phyloP scores from a whole-genome alignment of 78 protist genomes.

The Dictyostelium firmibasis region DNA sequence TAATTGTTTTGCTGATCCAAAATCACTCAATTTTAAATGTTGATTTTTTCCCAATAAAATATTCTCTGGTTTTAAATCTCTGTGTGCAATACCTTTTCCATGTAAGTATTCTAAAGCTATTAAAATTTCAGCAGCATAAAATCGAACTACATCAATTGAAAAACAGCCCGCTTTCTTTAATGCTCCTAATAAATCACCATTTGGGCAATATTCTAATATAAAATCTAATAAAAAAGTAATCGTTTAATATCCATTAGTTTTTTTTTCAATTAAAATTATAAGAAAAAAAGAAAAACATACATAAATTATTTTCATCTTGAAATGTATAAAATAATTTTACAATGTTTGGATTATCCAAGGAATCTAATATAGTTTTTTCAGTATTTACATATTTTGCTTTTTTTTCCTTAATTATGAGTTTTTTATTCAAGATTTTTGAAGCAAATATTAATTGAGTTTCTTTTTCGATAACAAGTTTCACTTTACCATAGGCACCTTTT shows the following conservation, averaged over 20 bases:
- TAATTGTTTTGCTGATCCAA: slow-evolving; percentile 79
- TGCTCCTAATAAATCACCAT: slow-evolving; percentile 82
- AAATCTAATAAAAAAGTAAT: no score
- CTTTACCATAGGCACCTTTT: slow-evolving; percentile 74
- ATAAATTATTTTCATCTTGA: slow-evolving; percentile 78
- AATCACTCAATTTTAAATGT: slow-evolving; percentile 85
- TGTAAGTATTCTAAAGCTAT: slow-evolving; percentile 82
- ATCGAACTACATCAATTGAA: slow-evolving; percentile 28
- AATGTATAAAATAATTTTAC: slow-evolving; percentile 87
- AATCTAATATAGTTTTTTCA: slow-evolving; percentile 83
- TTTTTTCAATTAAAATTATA: no score
- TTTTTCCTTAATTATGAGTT: slow-evolving; percentile 64
- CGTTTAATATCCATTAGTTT: no score
- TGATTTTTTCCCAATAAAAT: slow-evolving; percentile 48
- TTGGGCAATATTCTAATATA: slow-evolving; percentile 84
- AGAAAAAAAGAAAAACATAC: slow-evolving; percentile 17
- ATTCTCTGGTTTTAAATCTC: slow-evolving; percentile 90
- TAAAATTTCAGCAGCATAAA: slow-evolving; percentile 87
- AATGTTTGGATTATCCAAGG: slow-evolving; percentile 88
- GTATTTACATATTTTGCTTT: slow-evolving; percentile 83
- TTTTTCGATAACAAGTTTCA: slow-evolving; percentile 77
- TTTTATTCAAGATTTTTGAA: slow-evolving; percentile 84
- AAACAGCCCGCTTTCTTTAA: slow-evolving; percentile 61
- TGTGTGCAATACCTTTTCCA: slow-evolving; percentile 69
- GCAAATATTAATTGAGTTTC: slow-evolving; percentile 79